phyloP scores from a whole-genome alignment of 257 asterid genomes.

The Rhazya stricta region DNA sequence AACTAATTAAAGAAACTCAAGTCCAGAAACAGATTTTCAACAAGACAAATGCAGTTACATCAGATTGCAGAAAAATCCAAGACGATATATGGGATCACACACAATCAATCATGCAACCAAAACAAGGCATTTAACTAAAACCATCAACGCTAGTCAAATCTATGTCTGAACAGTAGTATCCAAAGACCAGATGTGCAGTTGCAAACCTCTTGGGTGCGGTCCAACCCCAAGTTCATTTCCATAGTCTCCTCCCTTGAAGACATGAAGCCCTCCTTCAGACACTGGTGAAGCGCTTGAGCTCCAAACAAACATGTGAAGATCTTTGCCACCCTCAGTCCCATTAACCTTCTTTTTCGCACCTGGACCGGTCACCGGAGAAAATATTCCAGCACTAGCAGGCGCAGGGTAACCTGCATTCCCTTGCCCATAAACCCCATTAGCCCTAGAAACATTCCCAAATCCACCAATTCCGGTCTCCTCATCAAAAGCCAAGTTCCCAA shows the following conservation, averaged over 20 bases:
- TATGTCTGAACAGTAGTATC: background rate
- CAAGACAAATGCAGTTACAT: slow-evolving; percentile 36
- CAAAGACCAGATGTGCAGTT: slow-evolving; percentile 4
- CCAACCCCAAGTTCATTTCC: slow-evolving; percentile 60
- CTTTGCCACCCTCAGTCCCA: slow-evolving; percentile 64
- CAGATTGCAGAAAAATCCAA: slow-evolving; percentile 25
- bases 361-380: slow-evolving; percentile 69
- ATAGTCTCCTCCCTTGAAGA: slow-evolving; percentile 79
- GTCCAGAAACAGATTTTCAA: slow-evolving; percentile 17
- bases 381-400: slow-evolving; percentile 68
- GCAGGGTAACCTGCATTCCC: slow-evolving; percentile 70
- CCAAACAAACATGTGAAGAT: slow-evolving; percentile 99
- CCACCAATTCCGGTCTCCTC: slow-evolving; percentile 40
- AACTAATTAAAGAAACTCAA: slow-evolving; percentile 20
- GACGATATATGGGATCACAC: slow-evolving; percentile 5
- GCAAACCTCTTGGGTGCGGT: slow-evolving; percentile 80
- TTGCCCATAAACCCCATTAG: slow-evolving; percentile 45
- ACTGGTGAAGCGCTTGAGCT: slow-evolving; percentile 97
- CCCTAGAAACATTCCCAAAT: slow-evolving; percentile 36
- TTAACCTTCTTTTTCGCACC: slow-evolving; percentile 55
- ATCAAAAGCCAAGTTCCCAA: slow-evolving; percentile 36
- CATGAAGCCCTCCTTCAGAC: slow-evolving; percentile 95
- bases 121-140: slow-evolving; percentile 15
- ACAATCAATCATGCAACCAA: slow-evolving; percentile 16
- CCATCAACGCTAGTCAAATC: slow-evolving; percentile 3